Base-by-base conservation (phyloP, 306 rosid species). In the Luffa acutangula region DNA sequence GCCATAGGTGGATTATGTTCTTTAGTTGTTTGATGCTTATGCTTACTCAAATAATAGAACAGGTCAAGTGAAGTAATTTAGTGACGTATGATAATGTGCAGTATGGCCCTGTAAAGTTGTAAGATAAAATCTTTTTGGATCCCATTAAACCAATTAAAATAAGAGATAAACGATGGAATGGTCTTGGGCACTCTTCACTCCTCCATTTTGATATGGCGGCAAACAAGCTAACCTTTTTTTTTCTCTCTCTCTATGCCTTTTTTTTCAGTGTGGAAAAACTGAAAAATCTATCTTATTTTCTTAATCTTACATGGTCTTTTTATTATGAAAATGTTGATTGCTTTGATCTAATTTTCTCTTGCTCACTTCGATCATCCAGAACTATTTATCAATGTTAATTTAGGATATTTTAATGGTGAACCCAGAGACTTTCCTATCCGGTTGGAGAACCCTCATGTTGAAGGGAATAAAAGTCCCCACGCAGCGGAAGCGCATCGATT, bases 371-470 rank as follows among this genome's bases (percentile, higher is more conserved):
- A 62, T 81, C 78, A 82, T 80, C 58, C 63, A 71, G 59, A 62
- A 11, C 86, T 78, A 79, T 80, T 76, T 76, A 59, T 67, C 43
- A 58, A 81, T 77, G 60, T 76, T 82, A 80, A 83, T 37, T 21
- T 63, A 73, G 37, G 77, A 52, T 76, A 46, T 79, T 56, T 73
- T 89, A 65, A 69, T 84, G 69, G 76, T 86, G 43, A 82, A 59
- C 81, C 80, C 95, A 94, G 98, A 86, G 89, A 87, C 46, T 94
- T 94, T 83, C 97, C 97, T 71, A 70, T 94, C 76, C 92, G 86
- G 82, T 85, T 94, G 89, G 98, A 94, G 84, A 94, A 94, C 84
- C 97, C 95, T 75, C 98, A 94, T 85, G n/a, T n/a, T n/a, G n/a
- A n/a, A n/a, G n/a, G n/a, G n/a, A n/a, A n/a, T n/a, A n/a, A n/a